These are phyloP conservation scores for Schizopora paradoxa DNA, from an alignment of 1,284 basidiomycete species.

Conservation along the genomic window DNA sequence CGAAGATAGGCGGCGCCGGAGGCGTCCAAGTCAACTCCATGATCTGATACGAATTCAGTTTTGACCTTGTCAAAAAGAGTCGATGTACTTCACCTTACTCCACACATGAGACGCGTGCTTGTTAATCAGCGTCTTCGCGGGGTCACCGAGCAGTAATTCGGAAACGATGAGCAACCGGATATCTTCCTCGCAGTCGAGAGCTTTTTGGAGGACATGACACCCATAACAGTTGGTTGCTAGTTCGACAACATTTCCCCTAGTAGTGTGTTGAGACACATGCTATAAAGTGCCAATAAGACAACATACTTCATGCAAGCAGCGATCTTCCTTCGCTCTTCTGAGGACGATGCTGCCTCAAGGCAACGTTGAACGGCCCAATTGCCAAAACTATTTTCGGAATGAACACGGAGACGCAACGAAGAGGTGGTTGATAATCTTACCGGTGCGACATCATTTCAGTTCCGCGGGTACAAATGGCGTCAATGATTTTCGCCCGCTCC, in stretches of 20 bases:
- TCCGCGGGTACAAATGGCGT: slow-evolving; percentile 73
- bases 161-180: slow-evolving; percentile 74
- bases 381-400: slow-evolving; percentile 51
- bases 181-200: slow-evolving; percentile 82
- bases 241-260: slow-evolving; percentile 75
- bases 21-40: slow-evolving; percentile 81
- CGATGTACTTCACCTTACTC: slow-evolving; percentile 64
- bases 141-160: slow-evolving; percentile 72
- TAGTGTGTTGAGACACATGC: neutral
- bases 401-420: slow-evolving; percentile 3
- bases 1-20: slow-evolving; percentile 78
- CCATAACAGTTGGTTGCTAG: slow-evolving; percentile 82
- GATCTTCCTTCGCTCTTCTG: slow-evolving; percentile 71
- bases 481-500: slow-evolving; percentile 73
- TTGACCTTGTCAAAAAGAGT: neutral
- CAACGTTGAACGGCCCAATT: slow-evolving; percentile 85
- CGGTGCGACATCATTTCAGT: slow-evolving; percentile 87
- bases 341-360: slow-evolving; percentile 64
- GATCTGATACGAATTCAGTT: slow-evolving; percentile 39
- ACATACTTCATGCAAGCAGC: slow-evolving; percentile 71
- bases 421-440: slow-evolving; percentile 32
- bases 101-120: slow-evolving; percentile 85
- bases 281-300: slow-evolving; percentile 13
- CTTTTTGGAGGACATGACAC: slow-evolving; percentile 81
- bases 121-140: slow-evolving; percentile 76